Base-by-base conservation (phyloP, 352 stramenopile species). In the Globisporangium megalacanthum region DNA sequence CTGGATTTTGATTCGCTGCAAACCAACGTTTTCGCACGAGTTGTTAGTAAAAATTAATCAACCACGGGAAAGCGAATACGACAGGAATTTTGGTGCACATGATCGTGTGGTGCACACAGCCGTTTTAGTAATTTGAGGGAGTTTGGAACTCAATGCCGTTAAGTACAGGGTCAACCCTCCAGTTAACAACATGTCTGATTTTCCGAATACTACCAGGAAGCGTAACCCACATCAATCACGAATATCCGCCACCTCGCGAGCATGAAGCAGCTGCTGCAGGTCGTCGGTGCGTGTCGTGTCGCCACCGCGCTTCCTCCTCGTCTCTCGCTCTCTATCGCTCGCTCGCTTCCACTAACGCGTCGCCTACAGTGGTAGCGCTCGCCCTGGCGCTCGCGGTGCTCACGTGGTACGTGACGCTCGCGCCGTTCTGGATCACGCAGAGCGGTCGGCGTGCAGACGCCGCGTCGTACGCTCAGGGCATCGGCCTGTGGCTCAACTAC, bases 401-500 rank as follows among this genome's bases (percentile, higher is more conserved):
- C n/a, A 76, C 61, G 35, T 92, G 82, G 82, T 92, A 90, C 65
- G 66, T 72, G 56, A 81, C 75, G 50, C 74, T 92, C 36, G 70
- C 81, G 67, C 79, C 82, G 20, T 72, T 70, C 29, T 92, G 82
- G 82, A 58, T 88, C 46, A 69, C 69, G 49, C 82, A 92, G 70
- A 75, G 72, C 1, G 82, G 82, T 31, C 61, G 81, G 54, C 76
- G 71, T 35, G 19, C 44, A 8, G 69, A 64, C 49, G 53, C 22
- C 13, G 41, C 78, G n/a, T 83, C 79, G 61, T 92, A 92, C 69
- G 80, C 82, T 35, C 82, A 92, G 63, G 82, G 82, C 51, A 75
- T 92, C 49, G 82, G 82, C 1, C 60, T 92, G 19, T 92, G 82
- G 82, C 78, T 88, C 56, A 92, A 92, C 62, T 92, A 82, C 67